Evolutionary conservation across 495 filamentous ascomycete species (phyloP).

Genomic region (Penicillium coprophilum): DNA sequence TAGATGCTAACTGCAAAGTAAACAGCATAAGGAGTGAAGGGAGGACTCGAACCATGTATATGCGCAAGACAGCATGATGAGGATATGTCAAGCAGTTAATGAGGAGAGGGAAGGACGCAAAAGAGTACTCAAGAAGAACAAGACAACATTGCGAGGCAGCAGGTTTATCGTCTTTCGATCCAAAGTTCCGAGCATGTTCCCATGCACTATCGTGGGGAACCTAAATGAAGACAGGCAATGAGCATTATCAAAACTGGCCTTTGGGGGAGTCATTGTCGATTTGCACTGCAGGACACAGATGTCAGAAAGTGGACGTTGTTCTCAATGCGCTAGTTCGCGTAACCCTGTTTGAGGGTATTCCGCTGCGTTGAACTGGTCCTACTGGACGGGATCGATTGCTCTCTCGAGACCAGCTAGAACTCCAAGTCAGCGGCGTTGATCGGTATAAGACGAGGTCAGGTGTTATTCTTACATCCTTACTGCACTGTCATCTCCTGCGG

Average conservation of each 20-base stretch:
- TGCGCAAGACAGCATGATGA: slow-evolving; percentile 3
- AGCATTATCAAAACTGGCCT: background rate
- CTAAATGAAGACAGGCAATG: slow-evolving; percentile 7
- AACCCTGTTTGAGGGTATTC: slow-evolving; percentile 34
- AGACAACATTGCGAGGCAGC: slow-evolving; percentile 10
- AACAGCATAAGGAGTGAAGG: background rate
- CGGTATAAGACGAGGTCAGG: background rate
- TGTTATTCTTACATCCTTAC: slow-evolving; percentile 72
- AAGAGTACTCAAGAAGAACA: background rate
- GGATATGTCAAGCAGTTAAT: background rate
- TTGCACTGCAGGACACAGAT: background rate
- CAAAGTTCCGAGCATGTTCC: slow-evolving; percentile 21
- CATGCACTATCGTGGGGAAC: slow-evolving; percentile 10
- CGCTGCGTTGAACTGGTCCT: slow-evolving; percentile 26
- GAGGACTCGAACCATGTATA: slow-evolving; percentile 18
- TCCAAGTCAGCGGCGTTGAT: slow-evolving; percentile 20
- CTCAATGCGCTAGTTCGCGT: slow-evolving; percentile 46
- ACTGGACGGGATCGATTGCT: slow-evolving; percentile 25
- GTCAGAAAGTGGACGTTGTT: slow-evolving; percentile 38
- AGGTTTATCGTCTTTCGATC: slow-evolving; percentile 28
- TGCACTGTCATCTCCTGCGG: slow-evolving; percentile 82
- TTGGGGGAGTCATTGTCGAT: background rate
- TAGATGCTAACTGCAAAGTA: slow-evolving; percentile 11
- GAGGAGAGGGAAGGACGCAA: slow-evolving; percentile 3
- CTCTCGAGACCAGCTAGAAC: slow-evolving; percentile 43